Base-by-base conservation (phyloP, 2,329 filamentous ascomycete genomes). In the Scedosporium dehoogii region DNA sequence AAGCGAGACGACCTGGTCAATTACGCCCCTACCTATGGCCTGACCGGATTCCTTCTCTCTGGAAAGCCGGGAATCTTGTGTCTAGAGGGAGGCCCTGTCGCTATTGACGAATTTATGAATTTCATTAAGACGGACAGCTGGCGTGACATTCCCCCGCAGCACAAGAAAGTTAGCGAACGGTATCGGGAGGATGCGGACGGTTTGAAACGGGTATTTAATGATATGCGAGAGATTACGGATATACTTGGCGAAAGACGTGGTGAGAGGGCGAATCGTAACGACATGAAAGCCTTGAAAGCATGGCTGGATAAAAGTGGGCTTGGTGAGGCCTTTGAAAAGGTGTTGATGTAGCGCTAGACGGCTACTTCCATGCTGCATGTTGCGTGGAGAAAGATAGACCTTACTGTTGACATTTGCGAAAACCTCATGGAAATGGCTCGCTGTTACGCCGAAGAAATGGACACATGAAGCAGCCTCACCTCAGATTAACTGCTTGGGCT, bases 41-140 rank as follows among this genome's bases (percentile, higher is more conserved):
- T 86, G 0, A 85, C 83, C 0, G 84, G 84, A 0, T 86, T 86
- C 66, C 76, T 86, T 3, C 73, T 84, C 16, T 83, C 84, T 0
- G 84, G 84, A 0, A 86, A 86, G 64, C 84, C 84, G 0, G 84
- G 84, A 1, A 72, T 78, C 1, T 65, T 83, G 2, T 84, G 81
- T 60, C 71, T 83, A 0, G 81, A 84, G 68, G 81, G 81, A 7
- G 69, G 61, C 0, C 79, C 81, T 0, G 58, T 67, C 6, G 69
- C 73, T 27, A 77, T 86, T 2, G 83, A 86, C 62, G 78, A 77
- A 9, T 86, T 84, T 66, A 86, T 86, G 84, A 80, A 76, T 29
- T 85, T 82, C 63, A 85, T 86, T 72, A 85, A 85, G 71, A 85
- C 82, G 5, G 80, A 85, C 66, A 84, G 81, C 61, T 86, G 84